A percentile compares a stretch with the other conserved stretches of the same genome.
phyloP scores from a whole-genome alignment of 2,329 filamentous ascomycete genomes.

The Venturia nashicola region DNA sequence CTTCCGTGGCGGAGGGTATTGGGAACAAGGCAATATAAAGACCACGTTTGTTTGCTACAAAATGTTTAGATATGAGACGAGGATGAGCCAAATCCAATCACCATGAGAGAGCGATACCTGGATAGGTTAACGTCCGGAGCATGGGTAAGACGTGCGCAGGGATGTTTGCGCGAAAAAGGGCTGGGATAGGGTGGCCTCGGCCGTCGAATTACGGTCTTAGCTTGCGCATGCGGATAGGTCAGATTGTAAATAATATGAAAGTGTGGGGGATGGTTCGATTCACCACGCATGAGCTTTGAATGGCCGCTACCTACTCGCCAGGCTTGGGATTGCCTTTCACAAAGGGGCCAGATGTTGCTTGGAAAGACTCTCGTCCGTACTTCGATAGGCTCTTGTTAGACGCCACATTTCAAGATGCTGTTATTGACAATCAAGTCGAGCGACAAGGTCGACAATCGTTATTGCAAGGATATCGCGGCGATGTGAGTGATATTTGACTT shows the following conservation, averaged over 20 bases:
- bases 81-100: not conserved
- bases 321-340: not conserved
- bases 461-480: not conserved
- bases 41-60: slow-evolving; percentile 5
- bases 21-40: not conserved
- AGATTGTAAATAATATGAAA: not conserved
- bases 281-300: not conserved
- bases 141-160: not conserved
- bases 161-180: not conserved
- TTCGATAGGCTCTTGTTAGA: not conserved
- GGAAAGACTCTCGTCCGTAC: not conserved
- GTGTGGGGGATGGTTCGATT: not conserved
- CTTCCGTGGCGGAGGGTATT: not conserved
- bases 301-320: not conserved
- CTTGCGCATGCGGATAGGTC: not conserved
- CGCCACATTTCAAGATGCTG: not conserved
- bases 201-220: not conserved
- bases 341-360: not conserved
- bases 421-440: not conserved
- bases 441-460: not conserved
- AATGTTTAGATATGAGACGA: slow-evolving; percentile 6
- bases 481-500: not conserved
- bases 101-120: not conserved
- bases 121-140: not conserved
- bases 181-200: slow-evolving; percentile 6